phyloP scores from a whole-genome alignment of 352 stramenopile species.

The Phytophthora capsici region DNA sequence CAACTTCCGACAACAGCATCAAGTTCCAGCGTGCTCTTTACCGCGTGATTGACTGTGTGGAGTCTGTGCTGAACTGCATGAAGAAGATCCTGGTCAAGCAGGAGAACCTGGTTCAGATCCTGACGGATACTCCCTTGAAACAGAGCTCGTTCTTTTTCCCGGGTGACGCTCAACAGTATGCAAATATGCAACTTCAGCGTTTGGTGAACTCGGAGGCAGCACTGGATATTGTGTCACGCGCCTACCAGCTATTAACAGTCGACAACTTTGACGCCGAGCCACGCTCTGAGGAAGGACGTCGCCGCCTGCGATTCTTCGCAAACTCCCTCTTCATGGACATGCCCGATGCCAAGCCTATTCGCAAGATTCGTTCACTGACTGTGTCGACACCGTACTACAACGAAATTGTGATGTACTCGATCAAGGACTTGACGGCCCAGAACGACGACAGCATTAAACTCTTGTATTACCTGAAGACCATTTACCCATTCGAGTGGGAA shows the following conservation, averaged over 20 bases:
- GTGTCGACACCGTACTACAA: constrained; percentile 91
- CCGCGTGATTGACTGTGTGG: constrained; percentile 84
- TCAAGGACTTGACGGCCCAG: constrained; percentile 85
- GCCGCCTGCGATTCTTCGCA: constrained; percentile 85
- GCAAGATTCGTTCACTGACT: constrained; percentile 86
- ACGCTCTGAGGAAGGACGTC: constrained; percentile 86
- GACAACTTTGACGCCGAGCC: constrained; percentile 91
- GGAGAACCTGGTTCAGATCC: constrained; percentile 84
- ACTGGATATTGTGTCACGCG: constrained; percentile 84
- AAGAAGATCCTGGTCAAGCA: constrained; percentile 88
- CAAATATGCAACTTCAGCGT: constrained; percentile 77
- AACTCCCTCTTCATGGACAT: constrained; percentile 93
- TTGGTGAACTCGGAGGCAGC: constrained; percentile 85
- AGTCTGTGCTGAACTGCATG: constrained; percentile 82
- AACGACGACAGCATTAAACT: constrained; percentile 95
- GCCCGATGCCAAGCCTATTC: constrained; percentile 84
- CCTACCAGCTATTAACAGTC: constrained; percentile 87
- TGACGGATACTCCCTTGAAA: constrained; percentile 87
- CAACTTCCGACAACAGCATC: constrained; percentile 77
- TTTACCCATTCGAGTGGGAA: constrained; percentile 88
- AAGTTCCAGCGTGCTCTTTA: constrained; percentile 90
- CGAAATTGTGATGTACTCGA: constrained; percentile 91
- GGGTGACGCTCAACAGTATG: constrained; percentile 83
- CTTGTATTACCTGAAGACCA: constrained; percentile 95
- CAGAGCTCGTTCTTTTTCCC: constrained; percentile 91